Evolutionary conservation across 176 grass and related monocot genomes (phyloP).

Genomic region (Rhynchospora pubera): DNA sequence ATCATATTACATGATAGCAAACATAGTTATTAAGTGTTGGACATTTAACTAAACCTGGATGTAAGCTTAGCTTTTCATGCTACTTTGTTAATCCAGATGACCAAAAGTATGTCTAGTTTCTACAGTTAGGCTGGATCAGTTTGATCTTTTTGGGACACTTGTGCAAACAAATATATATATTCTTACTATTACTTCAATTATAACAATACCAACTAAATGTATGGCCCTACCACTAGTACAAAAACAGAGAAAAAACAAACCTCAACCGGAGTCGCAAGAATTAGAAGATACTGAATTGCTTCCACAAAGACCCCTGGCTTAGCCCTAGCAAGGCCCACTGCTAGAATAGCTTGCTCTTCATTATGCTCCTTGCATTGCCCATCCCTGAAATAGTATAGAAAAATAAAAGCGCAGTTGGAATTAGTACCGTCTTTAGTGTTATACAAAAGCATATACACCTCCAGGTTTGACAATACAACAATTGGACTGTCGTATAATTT

Average conservation of each 20-base stretch:
- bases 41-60: not conserved
- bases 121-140: not conserved
- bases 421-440: not conserved
- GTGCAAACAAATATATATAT: not conserved
- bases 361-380: constrained; percentile 86
- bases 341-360: constrained; percentile 84
- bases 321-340: constrained; percentile 76
- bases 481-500: not conserved
- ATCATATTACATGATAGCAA: not conserved
- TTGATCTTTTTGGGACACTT: not conserved
- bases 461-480: not conserved
- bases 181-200: not conserved
- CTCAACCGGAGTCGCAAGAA: constrained; percentile 91
- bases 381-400: constrained; percentile 49
- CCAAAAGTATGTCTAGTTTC: not conserved
- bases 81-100: not conserved
- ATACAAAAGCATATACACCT: not conserved
- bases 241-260: constrained; percentile 27
- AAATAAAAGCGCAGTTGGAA: not conserved
- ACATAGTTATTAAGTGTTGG: not conserved
- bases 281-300: constrained; percentile 88
- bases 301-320: constrained; percentile 92
- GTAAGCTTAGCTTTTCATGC: not conserved
- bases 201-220: not conserved
- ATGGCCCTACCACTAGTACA: not conserved